Base-by-base conservation (phyloP, 805 yeast genomes). In the Starmerella khaoyaiensis region DNA sequence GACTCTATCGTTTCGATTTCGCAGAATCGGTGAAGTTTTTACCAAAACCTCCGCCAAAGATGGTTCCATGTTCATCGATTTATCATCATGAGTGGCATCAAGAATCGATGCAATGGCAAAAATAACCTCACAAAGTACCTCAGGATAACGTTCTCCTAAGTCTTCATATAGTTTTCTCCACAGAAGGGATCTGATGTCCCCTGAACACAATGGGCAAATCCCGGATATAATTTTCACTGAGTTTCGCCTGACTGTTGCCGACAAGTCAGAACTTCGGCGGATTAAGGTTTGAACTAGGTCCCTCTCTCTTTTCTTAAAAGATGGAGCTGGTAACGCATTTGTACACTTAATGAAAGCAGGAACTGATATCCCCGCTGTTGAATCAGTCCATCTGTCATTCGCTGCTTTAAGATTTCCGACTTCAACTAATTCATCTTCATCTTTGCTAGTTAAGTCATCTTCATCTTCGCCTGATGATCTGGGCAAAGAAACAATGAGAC, bases 121-220 rank as follows among this genome's bases (percentile, higher is more conserved):
- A 12, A 90, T 60, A 2, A 87, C 69, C 0, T 95, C 79, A 0
- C 94, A 96, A 31, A 90, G 62, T 2, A 84, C 96, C 36, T 84
- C 94, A 0, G 98, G 98, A 47, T 75, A 83, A 5, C 79, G 87
- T 54, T 90, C 99, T 15, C 98, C 98, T 8, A 90, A 64, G 11
- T 90, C 79, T 56, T 90, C 99, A 55, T 79, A 83, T 23, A 90
- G 80, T 58, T 10, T 68, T 74, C 24, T 67, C 69, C 50, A 80
- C 79, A 7, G 67, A 70, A 54, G 94, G 79, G 10, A 62, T 53
- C 46, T 71, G 31, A 31, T 21, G 1, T 19, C 3, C 4, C 9
- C 22, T 3, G 34, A 70, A 32, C 87, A 64, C 2, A 72, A 76
- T 0, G 79, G 75, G 0, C 86, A 77, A 17, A 83, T 60, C 17